A percentile compares a stretch with the other conserved stretches of the same genome.
Conservation (phyloP, 345 rosid species). For the Cardamine resedifolia region DNA sequence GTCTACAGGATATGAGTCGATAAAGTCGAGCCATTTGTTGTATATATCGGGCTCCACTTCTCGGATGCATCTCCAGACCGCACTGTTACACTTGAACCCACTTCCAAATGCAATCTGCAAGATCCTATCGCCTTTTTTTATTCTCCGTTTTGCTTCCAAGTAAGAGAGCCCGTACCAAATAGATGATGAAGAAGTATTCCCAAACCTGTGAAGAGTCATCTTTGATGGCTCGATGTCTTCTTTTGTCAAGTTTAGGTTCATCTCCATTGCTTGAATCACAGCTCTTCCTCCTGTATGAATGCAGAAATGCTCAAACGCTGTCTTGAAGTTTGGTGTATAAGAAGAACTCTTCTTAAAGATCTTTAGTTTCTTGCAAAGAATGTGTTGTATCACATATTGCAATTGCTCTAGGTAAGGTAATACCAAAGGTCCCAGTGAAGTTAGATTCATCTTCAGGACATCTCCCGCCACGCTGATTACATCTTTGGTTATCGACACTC, state of each 20-base stretch:
- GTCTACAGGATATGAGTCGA: conserved; percentile 44
- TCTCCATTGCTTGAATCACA: conserved; percentile 52
- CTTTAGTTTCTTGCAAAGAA: conserved; percentile 42
- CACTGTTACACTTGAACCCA: conserved; percentile 61
- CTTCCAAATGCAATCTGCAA: conserved; percentile 75
- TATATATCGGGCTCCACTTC: conserved; percentile 31
- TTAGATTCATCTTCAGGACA: conserved; percentile 47
- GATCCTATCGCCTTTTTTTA: conserved; percentile 50
- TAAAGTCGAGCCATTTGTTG: conserved; percentile 50
- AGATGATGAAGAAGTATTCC: conserved; percentile 66
- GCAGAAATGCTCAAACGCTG: conserved; percentile 61
- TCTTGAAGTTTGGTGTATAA: conserved; percentile 57
- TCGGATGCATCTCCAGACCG: conserved; percentile 54
- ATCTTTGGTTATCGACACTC: conserved; percentile 53
- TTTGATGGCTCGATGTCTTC: conserved; percentile 59
- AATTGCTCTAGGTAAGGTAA: conserved; percentile 54
- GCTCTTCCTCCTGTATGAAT: conserved; percentile 69
- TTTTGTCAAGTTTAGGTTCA: conserved; percentile 45
- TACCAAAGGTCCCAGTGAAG: conserved; percentile 48
- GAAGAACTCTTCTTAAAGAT: conserved; percentile 28
- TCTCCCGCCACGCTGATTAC: conserved; percentile 54
- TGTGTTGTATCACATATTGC: conserved; percentile 29
- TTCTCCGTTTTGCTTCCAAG: conserved; percentile 49
- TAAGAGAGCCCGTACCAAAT: conserved; percentile 58
- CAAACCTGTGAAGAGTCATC: conserved; percentile 61